These are phyloP conservation scores for Adansonia rubrostipa DNA, from an alignment of 441 rosid species.

Conservation along the genomic window DNA sequence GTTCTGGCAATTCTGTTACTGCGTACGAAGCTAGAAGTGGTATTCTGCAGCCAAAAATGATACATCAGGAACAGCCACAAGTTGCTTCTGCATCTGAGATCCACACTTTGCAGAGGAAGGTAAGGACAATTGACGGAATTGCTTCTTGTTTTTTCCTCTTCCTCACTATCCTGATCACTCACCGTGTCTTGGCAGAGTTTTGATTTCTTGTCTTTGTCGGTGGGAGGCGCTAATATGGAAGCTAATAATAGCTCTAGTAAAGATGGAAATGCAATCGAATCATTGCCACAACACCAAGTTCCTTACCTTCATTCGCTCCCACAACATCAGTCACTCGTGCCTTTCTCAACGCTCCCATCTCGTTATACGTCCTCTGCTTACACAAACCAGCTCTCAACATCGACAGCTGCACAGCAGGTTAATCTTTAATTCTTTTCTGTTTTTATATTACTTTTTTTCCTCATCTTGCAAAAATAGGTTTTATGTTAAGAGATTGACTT, in stretches of 20 bases:
- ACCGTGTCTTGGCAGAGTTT: slow-evolving; percentile 52
- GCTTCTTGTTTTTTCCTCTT: slow-evolving; percentile 1
- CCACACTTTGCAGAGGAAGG: slow-evolving; percentile 51
- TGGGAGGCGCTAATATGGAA: slow-evolving; percentile 42
- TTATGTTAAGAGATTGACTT: background rate
- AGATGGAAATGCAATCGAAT: slow-evolving; percentile 36
- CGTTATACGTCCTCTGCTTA: slow-evolving; percentile 39
- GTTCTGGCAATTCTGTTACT: slow-evolving; percentile 10
- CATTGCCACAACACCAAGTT: slow-evolving; percentile 41
- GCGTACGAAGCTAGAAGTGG: slow-evolving; percentile 36
- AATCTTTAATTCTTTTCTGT: background rate
- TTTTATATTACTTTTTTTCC: background rate
- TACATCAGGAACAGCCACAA: slow-evolving; percentile 36
- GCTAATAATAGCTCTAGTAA: slow-evolving; percentile 28
- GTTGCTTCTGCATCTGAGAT: slow-evolving; percentile 31
- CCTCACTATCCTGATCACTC: slow-evolving; percentile 21
- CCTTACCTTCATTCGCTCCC: slow-evolving; percentile 43
- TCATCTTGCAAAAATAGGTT: background rate
- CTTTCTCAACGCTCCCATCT: slow-evolving; percentile 40
- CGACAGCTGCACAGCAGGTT: slow-evolving; percentile 66
- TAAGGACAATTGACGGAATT: slow-evolving; percentile 26
- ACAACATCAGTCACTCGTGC: slow-evolving; percentile 44
- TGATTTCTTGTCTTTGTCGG: slow-evolving; percentile 68
- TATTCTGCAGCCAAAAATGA: slow-evolving; percentile 31
- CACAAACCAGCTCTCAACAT: slow-evolving; percentile 44